Base-by-base conservation (phyloP, 2,329 filamentous ascomycete genomes). In the Fusarium compactum region DNA sequence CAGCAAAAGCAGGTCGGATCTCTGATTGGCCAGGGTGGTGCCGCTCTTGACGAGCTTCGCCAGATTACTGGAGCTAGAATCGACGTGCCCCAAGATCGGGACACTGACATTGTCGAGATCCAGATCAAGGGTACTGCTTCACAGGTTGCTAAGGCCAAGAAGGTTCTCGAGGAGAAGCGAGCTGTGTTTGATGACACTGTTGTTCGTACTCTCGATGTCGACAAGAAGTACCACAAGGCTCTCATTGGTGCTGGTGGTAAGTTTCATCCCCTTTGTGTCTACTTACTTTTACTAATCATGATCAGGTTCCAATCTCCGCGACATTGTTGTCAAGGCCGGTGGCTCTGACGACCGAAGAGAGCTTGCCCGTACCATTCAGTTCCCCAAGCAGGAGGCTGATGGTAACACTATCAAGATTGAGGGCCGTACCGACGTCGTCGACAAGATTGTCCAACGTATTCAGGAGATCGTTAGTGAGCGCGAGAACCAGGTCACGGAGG, bases 1-100 rank as follows among this genome's bases (percentile, higher is more conserved):
- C 92, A 97, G 72, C 94, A 96, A 81, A 95, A 90, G 82, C 95
- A 98, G 80, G 86, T 99, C 62, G 94, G 95, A n/a, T 95, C 93
- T 20, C 84, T 99, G 70, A 98, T 99, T 75, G 96, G 96, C 52
- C 91, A 94, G 75, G 92, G 94, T 43, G 96, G 96, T 69, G 90
- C 91, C 74, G 94, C 93, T 74, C 93, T 99, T 87, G 96, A 98
- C 75, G 92, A 94, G 77, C 86, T 99, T 51, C 92, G 96, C 64
- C 89, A 94, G 70, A 85, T 89, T 58, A 97, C 94, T 50, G 94
- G 94, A 57, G 94, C 94, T 25, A 92, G 92, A 81, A 95, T 99
- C 71, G 95, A 98, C 78, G 92, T 99, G 51, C 96, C 96, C 27
- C 91, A 92, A 67, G 90, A 90, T 58, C 89, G 91, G 64, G 93